phyloP scores from a whole-genome alignment of 1,139 yeast species.

The Hansenula sp. region DNA sequence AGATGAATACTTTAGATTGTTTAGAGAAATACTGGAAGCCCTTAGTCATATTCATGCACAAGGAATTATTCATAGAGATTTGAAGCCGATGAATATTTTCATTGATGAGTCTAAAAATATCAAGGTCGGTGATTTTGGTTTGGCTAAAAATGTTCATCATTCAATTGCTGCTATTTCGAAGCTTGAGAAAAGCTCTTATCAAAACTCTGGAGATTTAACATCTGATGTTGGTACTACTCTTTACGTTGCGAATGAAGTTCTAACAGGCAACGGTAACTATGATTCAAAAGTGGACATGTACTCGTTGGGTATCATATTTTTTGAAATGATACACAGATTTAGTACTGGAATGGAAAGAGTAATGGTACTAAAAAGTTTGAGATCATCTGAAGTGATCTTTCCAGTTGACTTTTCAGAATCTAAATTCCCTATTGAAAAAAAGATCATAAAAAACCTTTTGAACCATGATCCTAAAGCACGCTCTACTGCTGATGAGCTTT shows the following conservation, averaged over 20 bases:
- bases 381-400: slow-evolving; percentile 55
- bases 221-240: slow-evolving; percentile 91
- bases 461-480: slow-evolving; percentile 76
- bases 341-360: slow-evolving; percentile 93
- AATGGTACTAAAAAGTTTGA: slow-evolving; percentile 55
- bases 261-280: slow-evolving; percentile 63
- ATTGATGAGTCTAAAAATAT: slow-evolving; percentile 86
- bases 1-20: slow-evolving; percentile 83
- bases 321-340: slow-evolving; percentile 86
- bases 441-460: slow-evolving; percentile 58
- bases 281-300: slow-evolving; percentile 95
- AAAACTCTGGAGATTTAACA: slow-evolving; percentile 67
- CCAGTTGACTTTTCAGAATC: slow-evolving; percentile 58
- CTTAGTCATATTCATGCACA: slow-evolving; percentile 86
- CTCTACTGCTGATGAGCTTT: slow-evolving; percentile 71
- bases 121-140: slow-evolving; percentile 95
- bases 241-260: slow-evolving; percentile 88
- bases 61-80: slow-evolving; percentile 92
- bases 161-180: slow-evolving; percentile 29
- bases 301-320: slow-evolving; percentile 88
- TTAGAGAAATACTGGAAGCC: slow-evolving; percentile 88
- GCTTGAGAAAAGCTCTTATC: slow-evolving; percentile 22
- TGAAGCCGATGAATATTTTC: slow-evolving; percentile 94
- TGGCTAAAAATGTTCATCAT: slow-evolving; percentile 78
- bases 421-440: slow-evolving; percentile 53